Percentiles rank a stretch among this genome's conserved stretches.
These are phyloP conservation scores for Stylosanthes scabra DNA, from an alignment of 331 rosid genomes.

Conservation along the genomic window DNA sequence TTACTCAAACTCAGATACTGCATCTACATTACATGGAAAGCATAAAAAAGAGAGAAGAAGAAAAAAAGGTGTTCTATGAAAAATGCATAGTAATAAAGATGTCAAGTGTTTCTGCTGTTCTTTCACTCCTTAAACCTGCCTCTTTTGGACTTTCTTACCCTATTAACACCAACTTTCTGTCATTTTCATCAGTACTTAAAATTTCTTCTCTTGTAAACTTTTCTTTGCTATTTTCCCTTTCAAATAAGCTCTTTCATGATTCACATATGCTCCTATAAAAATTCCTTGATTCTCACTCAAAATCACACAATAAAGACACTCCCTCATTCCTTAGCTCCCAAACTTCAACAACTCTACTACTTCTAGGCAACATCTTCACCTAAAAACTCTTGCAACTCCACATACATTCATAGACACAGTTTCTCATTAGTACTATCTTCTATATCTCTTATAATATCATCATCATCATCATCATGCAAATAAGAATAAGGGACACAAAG, in stretches of 20 bases:
- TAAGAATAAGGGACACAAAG: conserved; percentile 39
- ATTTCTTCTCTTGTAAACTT: conserved; percentile 7
- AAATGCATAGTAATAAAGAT: conserved; percentile 40
- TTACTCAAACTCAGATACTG: conserved; percentile 44
- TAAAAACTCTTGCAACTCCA: conserved; percentile 22
- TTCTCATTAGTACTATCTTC: background rate
- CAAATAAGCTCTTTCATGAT: conserved; percentile 14
- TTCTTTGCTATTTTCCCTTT: background rate
- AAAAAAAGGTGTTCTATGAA: conserved; percentile 27
- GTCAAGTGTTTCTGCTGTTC: conserved; percentile 27
- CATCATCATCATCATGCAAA: conserved; percentile 29
- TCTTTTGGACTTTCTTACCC: conserved; percentile 44
- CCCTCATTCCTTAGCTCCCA: conserved; percentile 28
- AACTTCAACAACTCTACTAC: conserved; percentile 5
- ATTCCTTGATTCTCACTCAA: conserved; percentile 32
- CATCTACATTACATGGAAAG: conserved; percentile 49
- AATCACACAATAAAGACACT: conserved; percentile 23
- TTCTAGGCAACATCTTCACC: conserved; percentile 25
- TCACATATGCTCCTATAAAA: conserved; percentile 26
- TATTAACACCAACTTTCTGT: conserved; percentile 41
- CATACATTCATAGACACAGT: background rate
- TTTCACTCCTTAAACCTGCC: conserved; percentile 35
- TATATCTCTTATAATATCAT: conserved; percentile 8
- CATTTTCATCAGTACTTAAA: conserved; percentile 31
- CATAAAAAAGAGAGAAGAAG: conserved; percentile 1